phyloP scores from a whole-genome alignment of 495 filamentous ascomycete genomes.

The Trichoderma virens region DNA sequence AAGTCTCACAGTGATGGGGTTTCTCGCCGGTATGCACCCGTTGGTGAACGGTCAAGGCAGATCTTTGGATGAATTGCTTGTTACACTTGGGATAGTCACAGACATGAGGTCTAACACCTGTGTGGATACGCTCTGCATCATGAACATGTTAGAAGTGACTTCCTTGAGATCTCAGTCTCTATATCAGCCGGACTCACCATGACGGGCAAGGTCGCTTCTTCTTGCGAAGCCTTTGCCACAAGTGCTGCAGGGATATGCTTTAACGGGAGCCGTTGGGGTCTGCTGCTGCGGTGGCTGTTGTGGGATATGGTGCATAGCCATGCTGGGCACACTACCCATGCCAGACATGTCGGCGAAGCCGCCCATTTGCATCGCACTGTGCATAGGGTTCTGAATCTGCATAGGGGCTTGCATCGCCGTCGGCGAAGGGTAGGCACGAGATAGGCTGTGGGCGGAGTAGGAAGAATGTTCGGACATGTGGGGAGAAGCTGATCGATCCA shows the following conservation, averaged over 20 bases:
- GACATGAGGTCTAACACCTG: constrained; percentile 81
- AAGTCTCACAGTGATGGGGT: constrained; percentile 94
- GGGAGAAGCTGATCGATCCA: constrained; percentile 63
- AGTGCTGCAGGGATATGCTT: constrained; percentile 84
- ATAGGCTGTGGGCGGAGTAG: constrained; percentile 19
- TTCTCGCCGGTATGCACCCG: constrained; percentile 97
- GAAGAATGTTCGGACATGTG: constrained; percentile 54
- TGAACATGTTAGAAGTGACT: neutral
- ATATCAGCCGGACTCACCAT: constrained; percentile 56
- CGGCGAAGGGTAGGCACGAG: constrained; percentile 26
- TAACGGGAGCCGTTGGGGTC: constrained; percentile 26
- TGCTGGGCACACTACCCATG: constrained; percentile 23
- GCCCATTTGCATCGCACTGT: constrained; percentile 2
- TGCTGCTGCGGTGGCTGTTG: constrained; percentile 25
- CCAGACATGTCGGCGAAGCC: constrained; percentile 16
- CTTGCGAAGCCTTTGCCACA: constrained; percentile 91
- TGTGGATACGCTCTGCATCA: constrained; percentile 82
- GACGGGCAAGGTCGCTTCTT: constrained; percentile 86
- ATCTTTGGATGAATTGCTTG: constrained; percentile 96
- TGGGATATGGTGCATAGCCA: constrained; percentile 27
- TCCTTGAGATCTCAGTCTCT: neutral
- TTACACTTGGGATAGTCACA: constrained; percentile 85
- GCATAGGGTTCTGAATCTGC: constrained; percentile 42
- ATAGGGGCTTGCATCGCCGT: constrained; percentile 25
- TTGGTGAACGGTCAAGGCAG: constrained; percentile 91